Evolutionary conservation across 495 filamentous ascomycete species (phyloP).

Genomic region (Arthonia radiata): DNA sequence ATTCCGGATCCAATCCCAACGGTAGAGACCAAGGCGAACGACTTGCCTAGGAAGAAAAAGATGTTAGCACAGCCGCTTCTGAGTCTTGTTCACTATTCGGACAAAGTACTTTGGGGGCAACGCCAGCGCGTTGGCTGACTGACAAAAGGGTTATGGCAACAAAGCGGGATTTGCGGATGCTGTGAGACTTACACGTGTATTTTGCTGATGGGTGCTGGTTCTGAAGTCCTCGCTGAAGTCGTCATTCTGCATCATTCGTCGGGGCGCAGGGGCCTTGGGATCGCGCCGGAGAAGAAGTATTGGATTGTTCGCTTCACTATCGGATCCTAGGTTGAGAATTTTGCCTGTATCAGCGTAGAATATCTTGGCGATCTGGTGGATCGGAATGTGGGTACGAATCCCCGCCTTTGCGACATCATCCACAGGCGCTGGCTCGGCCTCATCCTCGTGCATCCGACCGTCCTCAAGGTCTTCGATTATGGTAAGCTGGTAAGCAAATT

Average conservation of each 20-base stretch:
- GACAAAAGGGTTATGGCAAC: too few relatives aligned
- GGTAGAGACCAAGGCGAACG: slow-evolving; percentile 52
- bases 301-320: slow-evolving; percentile 60
- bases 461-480: slow-evolving; percentile 89
- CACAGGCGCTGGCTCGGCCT: slow-evolving; percentile 32
- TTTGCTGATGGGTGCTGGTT: too few relatives aligned
- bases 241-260: slow-evolving; percentile 38
- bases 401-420: slow-evolving; percentile 53
- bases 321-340: slow-evolving; percentile 68
- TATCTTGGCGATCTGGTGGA: slow-evolving; percentile 82
- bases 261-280: slow-evolving; percentile 43
- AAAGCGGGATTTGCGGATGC: too few relatives aligned
- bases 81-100: too few relatives aligned
- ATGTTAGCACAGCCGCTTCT: too few relatives aligned
- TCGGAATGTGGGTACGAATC: slow-evolving; percentile 59
- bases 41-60: too few relatives aligned
- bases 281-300: slow-evolving; percentile 76
- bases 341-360: slow-evolving; percentile 94
- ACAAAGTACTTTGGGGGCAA: too few relatives aligned
- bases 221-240: too few relatives aligned
- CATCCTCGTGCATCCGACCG: slow-evolving; percentile 52
- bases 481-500: slow-evolving; percentile 73
- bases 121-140: too few relatives aligned
- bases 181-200: too few relatives aligned
- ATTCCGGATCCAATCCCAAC: slow-evolving; percentile 66